Base-by-base conservation (phyloP, 441 rosid genomes). In the Euphorbia neoarborescens region DNA sequence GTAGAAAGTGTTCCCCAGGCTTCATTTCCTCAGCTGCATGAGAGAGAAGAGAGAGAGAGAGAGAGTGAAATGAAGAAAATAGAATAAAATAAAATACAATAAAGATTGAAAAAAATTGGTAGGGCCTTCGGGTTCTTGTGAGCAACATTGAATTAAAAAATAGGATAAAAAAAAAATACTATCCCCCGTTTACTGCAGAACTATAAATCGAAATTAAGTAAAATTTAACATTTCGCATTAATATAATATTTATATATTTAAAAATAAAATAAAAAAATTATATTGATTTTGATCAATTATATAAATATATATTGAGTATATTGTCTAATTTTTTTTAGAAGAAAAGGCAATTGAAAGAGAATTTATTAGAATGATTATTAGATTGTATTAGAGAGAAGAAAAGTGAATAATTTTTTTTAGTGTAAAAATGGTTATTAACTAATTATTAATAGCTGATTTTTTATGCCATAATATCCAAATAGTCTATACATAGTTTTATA, bases 1-100 rank as follows among this genome's bases (percentile, higher is more conserved):
- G 27, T 42, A 74, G 74, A 46, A 71, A 48, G 71, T 62, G 76
- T 34, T 32, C 74, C 69, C 37, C 62, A 50, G 64, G 68, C 58
- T 71, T 61, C 71, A 63, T 58, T 59, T 62, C 1, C 66, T 78
- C 14, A 65, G 80, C 71, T 81, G 83, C 79, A 65, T 74, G 76
- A 71, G 79, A 71, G 81, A 68, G 76, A 72, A 65, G 76, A 56
- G 56, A 7, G 32, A 28, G 73, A 56, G 70, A 19, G 40, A 30
- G 58, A 57, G 71, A 59, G 77, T 69, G 54, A 32, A 70, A 68
- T 51, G 73, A 4, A 30, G 12, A 54, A 12, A 30, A 35, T 0
- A 28, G 35, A 9, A 61, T 56, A 61, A 65, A 20, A 15, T 15
- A 46, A 65, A 44, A 53, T 15, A 46, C 46, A 44, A 53, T 59